Percentiles rank a stretch among this genome's conserved stretches.
phyloP scores from a whole-genome alignment of 2,329 filamentous ascomycete genomes.

The Triangularia setosa region DNA sequence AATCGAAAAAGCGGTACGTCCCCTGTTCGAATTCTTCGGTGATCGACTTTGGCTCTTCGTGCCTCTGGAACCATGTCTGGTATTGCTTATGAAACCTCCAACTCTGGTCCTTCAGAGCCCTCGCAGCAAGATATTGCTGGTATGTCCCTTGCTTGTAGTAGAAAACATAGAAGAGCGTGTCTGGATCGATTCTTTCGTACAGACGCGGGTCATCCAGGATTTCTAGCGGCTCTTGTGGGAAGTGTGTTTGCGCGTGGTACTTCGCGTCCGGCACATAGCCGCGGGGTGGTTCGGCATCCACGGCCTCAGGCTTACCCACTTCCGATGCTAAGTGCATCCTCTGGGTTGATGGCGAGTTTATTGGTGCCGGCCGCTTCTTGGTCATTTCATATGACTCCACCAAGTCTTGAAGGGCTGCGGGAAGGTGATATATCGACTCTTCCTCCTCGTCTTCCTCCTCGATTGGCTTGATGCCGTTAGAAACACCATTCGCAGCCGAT shows the following conservation, averaged over 20 bases:
- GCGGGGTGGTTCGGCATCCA: conserved; percentile 76
- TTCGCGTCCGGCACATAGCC: conserved; percentile 81
- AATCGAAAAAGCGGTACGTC: conserved; percentile 98
- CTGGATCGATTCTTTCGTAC: conserved; percentile 86
- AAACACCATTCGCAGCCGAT: conserved; percentile 43
- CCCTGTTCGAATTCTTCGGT: conserved; percentile 99
- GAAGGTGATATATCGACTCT: conserved; percentile 90
- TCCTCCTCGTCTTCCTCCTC: conserved; percentile 49
- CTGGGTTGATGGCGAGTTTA: conserved; percentile 62
- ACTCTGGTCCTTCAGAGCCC: conserved; percentile 95
- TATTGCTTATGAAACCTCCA: conserved; percentile 99
- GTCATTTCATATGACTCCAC: conserved; percentile 86
- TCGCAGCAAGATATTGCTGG: conserved; percentile 91
- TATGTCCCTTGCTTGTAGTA: conserved; percentile 97
- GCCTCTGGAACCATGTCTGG: conserved; percentile 97
- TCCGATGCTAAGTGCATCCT: conserved; percentile 74
- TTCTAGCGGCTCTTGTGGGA: conserved; percentile 85
- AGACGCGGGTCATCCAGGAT: conserved; percentile 89
- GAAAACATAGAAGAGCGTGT: conserved; percentile 97
- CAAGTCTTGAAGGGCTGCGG: conserved; percentile 81
- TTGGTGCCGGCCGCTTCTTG: conserved; percentile 62
- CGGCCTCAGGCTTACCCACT: conserved; percentile 65
- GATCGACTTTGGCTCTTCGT: conserved; percentile 97
- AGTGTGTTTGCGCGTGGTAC: conserved; percentile 66
- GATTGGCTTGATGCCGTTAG: conserved; percentile 48